A percentile compares a stretch with the other conserved stretches of the same genome.
Evolutionary conservation across 2,329 filamentous ascomycete genomes (phyloP).

Genomic region (Phaeosphaeriaceae sp.): DNA sequence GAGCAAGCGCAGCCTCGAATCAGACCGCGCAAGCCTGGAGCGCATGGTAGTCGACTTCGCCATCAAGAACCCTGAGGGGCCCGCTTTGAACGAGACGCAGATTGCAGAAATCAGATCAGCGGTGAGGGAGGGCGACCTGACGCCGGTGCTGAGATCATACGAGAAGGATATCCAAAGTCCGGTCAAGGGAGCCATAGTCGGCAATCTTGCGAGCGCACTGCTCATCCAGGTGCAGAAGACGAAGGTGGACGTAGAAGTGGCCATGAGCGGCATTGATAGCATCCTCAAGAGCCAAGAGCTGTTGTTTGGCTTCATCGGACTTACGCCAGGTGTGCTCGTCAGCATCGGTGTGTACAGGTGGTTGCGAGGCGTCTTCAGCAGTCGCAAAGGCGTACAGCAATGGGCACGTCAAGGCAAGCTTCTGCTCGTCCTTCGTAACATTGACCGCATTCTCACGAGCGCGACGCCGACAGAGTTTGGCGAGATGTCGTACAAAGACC

Average conservation of each 20-base stretch:
- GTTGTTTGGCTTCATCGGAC: conserved; percentile 93
- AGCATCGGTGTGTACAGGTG: conserved; percentile 78
- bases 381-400: conserved; percentile 71
- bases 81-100: conserved; percentile 70
- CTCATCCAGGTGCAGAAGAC: conserved; percentile 98
- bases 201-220: conserved; percentile 87
- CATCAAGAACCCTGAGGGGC: conserved; percentile 75
- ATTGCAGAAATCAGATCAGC: conserved; percentile 78
- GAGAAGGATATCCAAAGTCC: conserved; percentile 87
- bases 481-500: conserved; percentile 88
- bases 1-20: conserved; percentile 89
- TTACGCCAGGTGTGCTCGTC: conserved; percentile 92
- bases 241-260: conserved; percentile 96
- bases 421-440: conserved; percentile 82
- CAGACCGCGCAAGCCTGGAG: conserved; percentile 90
- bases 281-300: conserved; percentile 95
- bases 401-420: conserved; percentile 74
- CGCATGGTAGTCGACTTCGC: conserved; percentile 99
- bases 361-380: conserved; percentile 73
- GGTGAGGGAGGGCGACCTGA: conserved; percentile 91
- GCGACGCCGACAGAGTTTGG: conserved; percentile 71
- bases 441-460: conserved; percentile 71
- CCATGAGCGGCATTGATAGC: conserved; percentile 93
- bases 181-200: conserved; percentile 80
- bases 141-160: conserved; percentile 88